Percentiles rank a stretch among this genome's conserved stretches.
Conservation (phyloP, 306 rosid genomes). For the Rosa lucieae region DNA sequence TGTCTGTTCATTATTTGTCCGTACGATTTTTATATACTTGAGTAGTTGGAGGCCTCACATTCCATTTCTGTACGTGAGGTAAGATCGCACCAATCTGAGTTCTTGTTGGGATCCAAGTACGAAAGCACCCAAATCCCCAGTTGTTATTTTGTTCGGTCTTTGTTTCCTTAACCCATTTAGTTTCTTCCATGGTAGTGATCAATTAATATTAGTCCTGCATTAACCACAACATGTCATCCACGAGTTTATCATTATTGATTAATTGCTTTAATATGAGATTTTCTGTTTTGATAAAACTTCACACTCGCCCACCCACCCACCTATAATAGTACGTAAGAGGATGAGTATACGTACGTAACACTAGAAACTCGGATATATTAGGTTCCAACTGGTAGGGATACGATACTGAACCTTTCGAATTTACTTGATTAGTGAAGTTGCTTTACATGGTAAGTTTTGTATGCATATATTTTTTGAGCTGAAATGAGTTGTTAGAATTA, state of each 20-base stretch:
- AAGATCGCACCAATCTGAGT: background rate
- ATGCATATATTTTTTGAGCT: background rate
- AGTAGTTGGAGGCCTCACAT: conserved; percentile 5
- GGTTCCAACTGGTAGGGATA: background rate
- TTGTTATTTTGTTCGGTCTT: background rate
- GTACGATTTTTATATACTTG: background rate
- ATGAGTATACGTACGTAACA: background rate
- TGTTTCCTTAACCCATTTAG: background rate
- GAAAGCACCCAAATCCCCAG: conserved; percentile 8
- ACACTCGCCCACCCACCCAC: background rate
- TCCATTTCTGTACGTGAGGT: background rate
- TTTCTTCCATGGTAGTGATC: background rate
- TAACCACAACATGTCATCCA: background rate
- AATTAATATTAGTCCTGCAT: background rate
- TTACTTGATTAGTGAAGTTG: background rate
- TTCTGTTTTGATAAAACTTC: background rate
- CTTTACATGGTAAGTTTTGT: background rate
- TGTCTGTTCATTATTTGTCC: background rate
- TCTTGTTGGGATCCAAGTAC: conserved; percentile 20
- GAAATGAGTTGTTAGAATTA: background rate
- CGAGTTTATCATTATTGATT: background rate
- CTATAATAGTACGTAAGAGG: background rate
- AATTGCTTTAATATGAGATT: background rate
- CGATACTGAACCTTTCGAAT: background rate
- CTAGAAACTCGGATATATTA: background rate